These are phyloP conservation scores for Venturia effusa DNA, from an alignment of 2,329 filamentous ascomycete genomes.

Conservation along the genomic window DNA sequence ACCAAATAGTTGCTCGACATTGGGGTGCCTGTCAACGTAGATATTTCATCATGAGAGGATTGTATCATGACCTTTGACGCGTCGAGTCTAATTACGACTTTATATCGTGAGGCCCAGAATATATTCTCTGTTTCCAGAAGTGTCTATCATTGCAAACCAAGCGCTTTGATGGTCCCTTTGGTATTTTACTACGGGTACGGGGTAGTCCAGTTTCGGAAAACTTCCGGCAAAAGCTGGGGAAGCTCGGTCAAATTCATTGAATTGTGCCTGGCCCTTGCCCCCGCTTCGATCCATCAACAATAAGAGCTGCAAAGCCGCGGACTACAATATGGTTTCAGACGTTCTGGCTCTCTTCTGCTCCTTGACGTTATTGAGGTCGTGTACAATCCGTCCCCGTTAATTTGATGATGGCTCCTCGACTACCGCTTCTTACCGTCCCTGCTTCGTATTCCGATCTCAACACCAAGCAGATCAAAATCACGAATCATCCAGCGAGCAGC, in stretches of 20 bases:
- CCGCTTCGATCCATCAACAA: neutral
- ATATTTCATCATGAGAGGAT: neutral
- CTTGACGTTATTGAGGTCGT: neutral
- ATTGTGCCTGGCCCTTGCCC: neutral
- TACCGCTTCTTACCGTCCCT: slow-evolving; percentile 20
- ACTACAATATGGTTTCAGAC: neutral
- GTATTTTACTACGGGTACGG: neutral
- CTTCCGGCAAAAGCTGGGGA: neutral
- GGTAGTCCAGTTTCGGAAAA: neutral
- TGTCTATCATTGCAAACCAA: no score
- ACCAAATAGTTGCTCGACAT: neutral
- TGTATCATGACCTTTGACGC: neutral
- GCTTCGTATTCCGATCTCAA: slow-evolving; percentile 29
- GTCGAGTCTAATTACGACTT: no score
- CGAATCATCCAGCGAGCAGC: slow-evolving; percentile 26
- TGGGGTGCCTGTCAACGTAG: neutral
- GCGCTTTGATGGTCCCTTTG: neutral
- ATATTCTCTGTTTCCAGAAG: neutral
- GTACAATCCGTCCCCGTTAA: neutral
- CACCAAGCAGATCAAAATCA: slow-evolving; percentile 30
- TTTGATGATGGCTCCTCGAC: slow-evolving; percentile 8
- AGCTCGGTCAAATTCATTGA: neutral
- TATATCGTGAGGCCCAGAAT: neutral
- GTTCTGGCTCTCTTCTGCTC: neutral
- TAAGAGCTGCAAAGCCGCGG: neutral